Conservation (phyloP, 2,329 filamentous ascomycete species). For the Dendryphion nanum region DNA sequence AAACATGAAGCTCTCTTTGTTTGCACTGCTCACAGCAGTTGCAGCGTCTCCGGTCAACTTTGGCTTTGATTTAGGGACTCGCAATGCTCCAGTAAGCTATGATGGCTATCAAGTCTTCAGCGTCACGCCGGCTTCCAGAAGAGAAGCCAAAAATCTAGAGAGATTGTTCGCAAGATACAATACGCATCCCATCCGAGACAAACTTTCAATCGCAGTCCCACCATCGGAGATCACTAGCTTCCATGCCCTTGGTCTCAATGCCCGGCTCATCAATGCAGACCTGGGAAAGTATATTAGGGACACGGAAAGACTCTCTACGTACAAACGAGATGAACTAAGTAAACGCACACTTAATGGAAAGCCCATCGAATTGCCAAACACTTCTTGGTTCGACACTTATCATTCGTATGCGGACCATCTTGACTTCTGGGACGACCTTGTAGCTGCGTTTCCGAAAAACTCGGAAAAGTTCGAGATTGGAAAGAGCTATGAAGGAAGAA, state of each 20-base stretch:
- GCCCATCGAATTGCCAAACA: conserved; percentile 9
- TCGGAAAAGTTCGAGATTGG: conserved; percentile 31
- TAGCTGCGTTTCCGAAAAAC: conserved; percentile 22
- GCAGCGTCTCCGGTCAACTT: no score
- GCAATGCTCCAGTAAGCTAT: no score
- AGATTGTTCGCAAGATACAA: no score
- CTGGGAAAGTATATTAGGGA: conserved; percentile 47
- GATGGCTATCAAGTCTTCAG: no score
- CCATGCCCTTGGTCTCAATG: conserved; percentile 34
- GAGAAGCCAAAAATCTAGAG: no score
- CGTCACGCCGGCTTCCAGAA: no score
- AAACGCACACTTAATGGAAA: conserved; percentile 42
- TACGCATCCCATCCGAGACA: no score
- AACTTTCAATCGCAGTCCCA: conserved; percentile 44
- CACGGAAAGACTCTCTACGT: no score
- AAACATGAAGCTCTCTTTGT: no score
- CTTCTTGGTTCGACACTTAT: conserved; percentile 33
- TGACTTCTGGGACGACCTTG: conserved; percentile 28
- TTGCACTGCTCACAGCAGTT: no score
- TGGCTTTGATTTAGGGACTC: no score
- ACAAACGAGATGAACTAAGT: conserved; percentile 32
- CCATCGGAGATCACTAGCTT: conserved; percentile 40
- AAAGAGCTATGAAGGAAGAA: conserved; percentile 28
- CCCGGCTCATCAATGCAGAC: conserved; percentile 44
- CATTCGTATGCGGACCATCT: conserved; percentile 33